Evolutionary conservation across 2,329 filamentous ascomycete genomes (phyloP), one percentile per base, ranked within the genome.

Genomic region (Kalmusia sp.): DNA sequence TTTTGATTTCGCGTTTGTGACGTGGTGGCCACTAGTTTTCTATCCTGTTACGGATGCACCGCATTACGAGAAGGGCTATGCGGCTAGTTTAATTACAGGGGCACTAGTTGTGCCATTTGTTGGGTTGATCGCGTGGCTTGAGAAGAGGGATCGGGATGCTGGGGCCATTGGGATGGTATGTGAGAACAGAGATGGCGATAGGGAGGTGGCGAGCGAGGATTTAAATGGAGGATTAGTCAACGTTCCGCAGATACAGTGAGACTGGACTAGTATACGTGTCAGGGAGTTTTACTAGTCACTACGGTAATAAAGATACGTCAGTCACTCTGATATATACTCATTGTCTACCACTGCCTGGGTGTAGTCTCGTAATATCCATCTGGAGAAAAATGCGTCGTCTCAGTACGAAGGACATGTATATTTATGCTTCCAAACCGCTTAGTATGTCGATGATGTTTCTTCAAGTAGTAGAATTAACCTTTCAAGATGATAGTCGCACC

Each of bases 181-280:
- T 30, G 39, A 43, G 9, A 27, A n/a, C 11, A 15, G 21, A 21
- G 15, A 19, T 5, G n/a, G 9, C 4, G 34, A 17, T 17, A 17
- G 12, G 9, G 25, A 30, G 17, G 12, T 14, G 1, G 19, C 19
- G 17, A 38, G 19, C 6, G 19, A 38, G n/a, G 35, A 38, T 3
- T 19, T 31, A 12, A 17, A 43, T 19, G 7, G 15, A 6, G 39
- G 39, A 7, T 11, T 43, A 4, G 39, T 43, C 2, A 43, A 27
- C 11, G 39, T 43, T n/a, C 39, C 39, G n/a, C 39, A 43, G 25
- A 43, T 43, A 31, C n/a, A n/a, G n/a, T n/a, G n/a, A n/a, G n/a
- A n/a, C n/a, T n/a, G n/a, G n/a, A n/a, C n/a, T n/a, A n/a, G n/a
- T n/a, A n/a, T n/a, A n/a, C n/a, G n/a, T n/a, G n/a, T n/a, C n/a